Percentiles rank a stretch among this genome's conserved stretches.
phyloP scores from a whole-genome alignment of 257 asterid genomes.

The Ocimum tenuiflorum region DNA sequence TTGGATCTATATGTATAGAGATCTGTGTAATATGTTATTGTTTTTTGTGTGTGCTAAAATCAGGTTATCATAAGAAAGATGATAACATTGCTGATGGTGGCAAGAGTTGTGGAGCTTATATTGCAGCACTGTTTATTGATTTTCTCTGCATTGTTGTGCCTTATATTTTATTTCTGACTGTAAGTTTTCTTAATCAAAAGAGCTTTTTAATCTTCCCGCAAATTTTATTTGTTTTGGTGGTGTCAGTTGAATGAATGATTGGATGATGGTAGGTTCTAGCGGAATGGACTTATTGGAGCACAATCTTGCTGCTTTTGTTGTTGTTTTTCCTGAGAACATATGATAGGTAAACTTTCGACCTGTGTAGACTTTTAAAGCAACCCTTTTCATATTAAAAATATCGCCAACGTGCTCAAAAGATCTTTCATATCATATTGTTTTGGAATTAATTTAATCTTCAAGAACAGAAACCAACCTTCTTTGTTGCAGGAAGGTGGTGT shows the following conservation, averaged over 20 bases:
- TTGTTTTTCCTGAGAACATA: slow-evolving; percentile 32
- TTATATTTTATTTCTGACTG: slow-evolving; percentile 51
- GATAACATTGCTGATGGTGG: slow-evolving; percentile 33
- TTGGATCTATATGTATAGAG: too few relatives aligned
- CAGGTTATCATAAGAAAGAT: slow-evolving; percentile 50
- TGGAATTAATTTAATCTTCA: slow-evolving; percentile 36
- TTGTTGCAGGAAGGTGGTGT: slow-evolving; percentile 45
- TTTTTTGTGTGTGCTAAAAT: slow-evolving; percentile 6
- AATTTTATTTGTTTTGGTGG: background rate
- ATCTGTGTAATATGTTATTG: background rate
- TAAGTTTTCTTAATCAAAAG: slow-evolving; percentile 34
- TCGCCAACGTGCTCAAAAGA: slow-evolving; percentile 1
- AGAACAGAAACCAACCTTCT: slow-evolving; percentile 54
- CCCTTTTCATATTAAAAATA: background rate
- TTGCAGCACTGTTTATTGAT: slow-evolving; percentile 40
- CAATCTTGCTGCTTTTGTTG: slow-evolving; percentile 36
- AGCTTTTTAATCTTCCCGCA: too few relatives aligned
- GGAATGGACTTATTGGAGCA: slow-evolving; percentile 53
- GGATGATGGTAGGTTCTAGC: slow-evolving; percentile 58
- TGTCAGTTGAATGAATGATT: slow-evolving; percentile 12
- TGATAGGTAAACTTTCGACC: slow-evolving; percentile 41
- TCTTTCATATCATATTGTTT: slow-evolving; percentile 10
- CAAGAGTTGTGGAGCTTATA: slow-evolving; percentile 37
- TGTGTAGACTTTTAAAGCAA: background rate
- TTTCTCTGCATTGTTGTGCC: slow-evolving; percentile 53